Conservation (phyloP, 2,329 filamentous ascomycete species). For the Colletotrichum coccodes region DNA sequence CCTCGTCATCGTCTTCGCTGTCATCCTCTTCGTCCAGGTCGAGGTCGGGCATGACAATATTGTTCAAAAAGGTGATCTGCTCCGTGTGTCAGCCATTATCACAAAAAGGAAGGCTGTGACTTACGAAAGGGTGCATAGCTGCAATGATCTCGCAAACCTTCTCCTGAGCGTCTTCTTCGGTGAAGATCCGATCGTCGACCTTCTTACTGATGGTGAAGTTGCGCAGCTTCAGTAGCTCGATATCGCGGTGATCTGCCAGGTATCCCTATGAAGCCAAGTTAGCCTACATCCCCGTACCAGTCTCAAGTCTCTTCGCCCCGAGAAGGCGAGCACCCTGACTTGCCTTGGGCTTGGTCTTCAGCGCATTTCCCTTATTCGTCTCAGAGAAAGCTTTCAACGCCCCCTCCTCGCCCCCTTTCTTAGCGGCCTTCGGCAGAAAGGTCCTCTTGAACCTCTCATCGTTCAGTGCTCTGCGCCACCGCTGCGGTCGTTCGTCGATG, state of each 20-base stretch:
- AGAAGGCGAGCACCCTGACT: constrained; percentile 36
- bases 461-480: constrained; percentile 75
- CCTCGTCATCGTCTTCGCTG: constrained; percentile 44
- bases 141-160: constrained; percentile 72
- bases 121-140: constrained; percentile 82
- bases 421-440: constrained; percentile 64
- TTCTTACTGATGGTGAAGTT: constrained; percentile 80
- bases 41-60: constrained; percentile 78
- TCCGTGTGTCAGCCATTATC: not conserved
- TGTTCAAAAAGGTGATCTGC: constrained; percentile 78
- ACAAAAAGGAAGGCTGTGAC: constrained; percentile 46
- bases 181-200: constrained; percentile 73
- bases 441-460: constrained; percentile 68
- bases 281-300: too few species aligned
- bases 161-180: constrained; percentile 69
- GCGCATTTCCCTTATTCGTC: constrained; percentile 76
- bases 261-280: constrained; percentile 69
- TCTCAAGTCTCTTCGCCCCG: not conserved
- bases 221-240: constrained; percentile 81
- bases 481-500: constrained; percentile 78
- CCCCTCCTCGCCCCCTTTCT: constrained; percentile 63
- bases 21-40: constrained; percentile 53
- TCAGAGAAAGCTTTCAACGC: constrained; percentile 76
- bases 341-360: constrained; percentile 90
- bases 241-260: constrained; percentile 78